These are phyloP conservation scores for Podospora appendiculata DNA, from an alignment of 495 filamentous ascomycete species.

Conservation along the genomic window DNA sequence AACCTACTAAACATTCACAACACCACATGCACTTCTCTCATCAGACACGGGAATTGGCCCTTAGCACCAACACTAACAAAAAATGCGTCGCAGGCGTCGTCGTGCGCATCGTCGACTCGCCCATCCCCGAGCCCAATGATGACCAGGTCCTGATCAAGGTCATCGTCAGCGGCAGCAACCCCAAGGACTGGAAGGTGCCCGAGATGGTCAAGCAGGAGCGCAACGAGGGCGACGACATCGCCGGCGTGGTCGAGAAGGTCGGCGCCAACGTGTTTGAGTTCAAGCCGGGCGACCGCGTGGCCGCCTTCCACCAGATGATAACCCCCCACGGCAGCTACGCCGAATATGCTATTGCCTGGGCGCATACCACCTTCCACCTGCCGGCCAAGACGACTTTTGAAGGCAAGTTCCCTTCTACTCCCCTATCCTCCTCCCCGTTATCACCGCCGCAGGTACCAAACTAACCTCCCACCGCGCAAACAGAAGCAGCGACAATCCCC, in stretches of 20 bases:
- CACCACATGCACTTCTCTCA: too few relatives aligned
- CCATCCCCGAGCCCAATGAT: slow-evolving; percentile 50
- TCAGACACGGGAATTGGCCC: neutral
- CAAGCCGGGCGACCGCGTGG: slow-evolving; percentile 60
- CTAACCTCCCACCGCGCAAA: too few relatives aligned
- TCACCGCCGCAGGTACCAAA: too few relatives aligned
- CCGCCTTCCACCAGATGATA: slow-evolving; percentile 55
- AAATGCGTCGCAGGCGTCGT: slow-evolving; percentile 21
- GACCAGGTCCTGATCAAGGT: slow-evolving; percentile 67
- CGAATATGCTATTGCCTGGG: slow-evolving; percentile 61
- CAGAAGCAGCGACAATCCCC: slow-evolving; percentile 61
- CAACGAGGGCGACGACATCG: slow-evolving; percentile 68
- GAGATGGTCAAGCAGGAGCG: slow-evolving; percentile 2
- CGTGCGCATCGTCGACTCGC: slow-evolving; percentile 55
- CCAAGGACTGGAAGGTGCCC: slow-evolving; percentile 68
- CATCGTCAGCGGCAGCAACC: slow-evolving; percentile 61
- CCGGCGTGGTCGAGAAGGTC: slow-evolving; percentile 56
- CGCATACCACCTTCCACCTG: slow-evolving; percentile 62
- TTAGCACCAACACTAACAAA: neutral
- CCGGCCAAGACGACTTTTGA: slow-evolving; percentile 59
- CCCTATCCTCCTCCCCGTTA: too few relatives aligned
- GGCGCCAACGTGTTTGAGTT: slow-evolving; percentile 56
- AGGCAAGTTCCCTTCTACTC: neutral
- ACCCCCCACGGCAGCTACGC: slow-evolving; percentile 54
- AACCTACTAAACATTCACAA: neutral